Percentiles rank a stretch among this genome's conserved stretches.
phyloP scores from a whole-genome alignment of 2,329 filamentous ascomycete species.

The Cladosporium velox region DNA sequence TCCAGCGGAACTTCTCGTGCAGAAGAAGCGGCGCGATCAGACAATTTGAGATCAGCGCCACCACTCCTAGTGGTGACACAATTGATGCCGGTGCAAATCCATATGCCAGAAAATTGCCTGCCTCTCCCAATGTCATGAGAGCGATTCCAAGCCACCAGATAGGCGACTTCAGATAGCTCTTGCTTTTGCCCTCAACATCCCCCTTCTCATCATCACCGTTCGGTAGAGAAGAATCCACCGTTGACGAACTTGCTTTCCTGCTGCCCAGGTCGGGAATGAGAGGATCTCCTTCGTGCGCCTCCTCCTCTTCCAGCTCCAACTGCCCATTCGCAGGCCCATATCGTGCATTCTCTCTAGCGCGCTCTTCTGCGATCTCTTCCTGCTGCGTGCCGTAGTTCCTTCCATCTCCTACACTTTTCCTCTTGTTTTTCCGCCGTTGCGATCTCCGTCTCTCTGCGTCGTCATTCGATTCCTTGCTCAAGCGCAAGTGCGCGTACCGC shows the following conservation, averaged over 20 bases:
- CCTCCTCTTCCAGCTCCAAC: slow-evolving; percentile 41
- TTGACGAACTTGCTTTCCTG: slow-evolving; percentile 41
- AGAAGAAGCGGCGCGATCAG: slow-evolving; percentile 93
- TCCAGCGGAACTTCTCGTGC: slow-evolving; percentile 80
- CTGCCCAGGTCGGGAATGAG: slow-evolving; percentile 56
- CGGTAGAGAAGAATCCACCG: slow-evolving; percentile 30
- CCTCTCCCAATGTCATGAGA: slow-evolving; percentile 88
- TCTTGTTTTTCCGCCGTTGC: slow-evolving; percentile 29
- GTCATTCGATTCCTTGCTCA: slow-evolving; percentile 69
- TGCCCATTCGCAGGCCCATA: slow-evolving; percentile 25
- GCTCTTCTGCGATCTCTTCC: slow-evolving; percentile 38
- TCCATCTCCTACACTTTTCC: background rate
- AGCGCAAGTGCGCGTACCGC: slow-evolving; percentile 86
- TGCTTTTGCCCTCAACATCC: slow-evolving; percentile 50
- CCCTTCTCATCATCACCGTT: slow-evolving; percentile 37
- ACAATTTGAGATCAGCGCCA: slow-evolving; percentile 94
- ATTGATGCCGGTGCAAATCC: slow-evolving; percentile 97
- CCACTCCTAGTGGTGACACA: slow-evolving; percentile 94
- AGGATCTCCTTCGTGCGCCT: slow-evolving; percentile 50
- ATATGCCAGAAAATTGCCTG: slow-evolving; percentile 95
- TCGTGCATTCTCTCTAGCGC: slow-evolving; percentile 28
- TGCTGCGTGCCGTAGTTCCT: slow-evolving; percentile 50
- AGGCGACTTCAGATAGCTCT: slow-evolving; percentile 82
- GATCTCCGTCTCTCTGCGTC: slow-evolving; percentile 34
- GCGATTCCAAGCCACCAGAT: slow-evolving; percentile 97